These are phyloP conservation scores for Apiotrichum laibachii DNA, from an alignment of 1,284 basidiomycete species.

Conservation along the genomic window DNA sequence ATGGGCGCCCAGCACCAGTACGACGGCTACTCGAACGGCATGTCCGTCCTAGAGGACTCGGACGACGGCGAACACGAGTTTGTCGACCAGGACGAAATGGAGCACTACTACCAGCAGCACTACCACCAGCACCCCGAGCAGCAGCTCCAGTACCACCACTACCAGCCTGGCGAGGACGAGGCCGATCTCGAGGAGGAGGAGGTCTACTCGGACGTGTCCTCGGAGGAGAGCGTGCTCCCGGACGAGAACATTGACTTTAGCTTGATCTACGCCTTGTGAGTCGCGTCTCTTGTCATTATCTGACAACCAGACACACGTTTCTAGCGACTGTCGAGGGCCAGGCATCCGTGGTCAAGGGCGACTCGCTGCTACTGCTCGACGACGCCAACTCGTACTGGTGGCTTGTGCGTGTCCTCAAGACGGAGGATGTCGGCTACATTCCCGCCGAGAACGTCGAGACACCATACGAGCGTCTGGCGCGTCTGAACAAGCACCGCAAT, in stretches of 20 bases:
- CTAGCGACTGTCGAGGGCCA: conserved; percentile 94
- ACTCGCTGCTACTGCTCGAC: conserved; percentile 88
- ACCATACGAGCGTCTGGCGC: conserved; percentile 89
- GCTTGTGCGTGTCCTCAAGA: conserved; percentile 93
- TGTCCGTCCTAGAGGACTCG: conserved; percentile 37
- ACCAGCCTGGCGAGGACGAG: conserved; percentile 19
- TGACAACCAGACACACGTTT: conserved; percentile 66
- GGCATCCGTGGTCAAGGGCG: conserved; percentile 93
- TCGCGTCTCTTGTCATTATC: conserved; percentile 1
- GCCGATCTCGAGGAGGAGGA: conserved; percentile 47
- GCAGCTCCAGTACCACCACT: conserved; percentile 44
- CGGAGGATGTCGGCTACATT: conserved; percentile 98
- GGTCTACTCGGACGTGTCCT: conserved; percentile 39
- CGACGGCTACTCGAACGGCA: conserved; percentile 23
- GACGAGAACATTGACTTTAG: conserved; percentile 57
- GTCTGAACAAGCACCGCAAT: conserved; percentile 96
- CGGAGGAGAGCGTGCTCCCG: conserved; percentile 51
- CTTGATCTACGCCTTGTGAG: conserved; percentile 55
- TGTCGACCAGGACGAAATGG: conserved; percentile 15
- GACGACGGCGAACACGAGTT: conserved; percentile 22
- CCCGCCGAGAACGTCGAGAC: conserved; percentile 99
- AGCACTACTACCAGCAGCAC: conserved; percentile 19
- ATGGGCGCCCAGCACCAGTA: conserved; percentile 9
- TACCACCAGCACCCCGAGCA: conserved; percentile 22
- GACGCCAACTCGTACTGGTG: conserved; percentile 98